These are phyloP conservation scores for Mycena vulgaris DNA, from an alignment of 768 basidiomycete species.

Conservation along the genomic window DNA sequence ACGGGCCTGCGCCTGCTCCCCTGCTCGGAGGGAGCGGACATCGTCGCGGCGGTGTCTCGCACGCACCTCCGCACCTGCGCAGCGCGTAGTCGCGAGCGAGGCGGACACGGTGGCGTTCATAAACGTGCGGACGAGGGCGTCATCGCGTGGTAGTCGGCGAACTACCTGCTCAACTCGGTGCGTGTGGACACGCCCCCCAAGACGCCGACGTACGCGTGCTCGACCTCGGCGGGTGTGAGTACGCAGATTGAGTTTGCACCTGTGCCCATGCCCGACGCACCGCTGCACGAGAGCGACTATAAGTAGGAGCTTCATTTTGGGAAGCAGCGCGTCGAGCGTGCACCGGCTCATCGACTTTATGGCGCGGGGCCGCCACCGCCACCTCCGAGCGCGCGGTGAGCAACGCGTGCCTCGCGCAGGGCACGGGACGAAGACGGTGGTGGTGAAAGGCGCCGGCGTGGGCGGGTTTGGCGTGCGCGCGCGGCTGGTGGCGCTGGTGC, in stretches of 20 bases:
- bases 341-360: slow-evolving; percentile 95
- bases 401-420: slow-evolving; percentile 86
- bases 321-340: slow-evolving; percentile 78
- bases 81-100: slow-evolving; percentile 63
- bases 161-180: slow-evolving; percentile 89
- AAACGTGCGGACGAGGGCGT: slow-evolving; percentile 96
- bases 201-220: too few relatives aligned
- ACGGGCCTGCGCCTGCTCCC: slow-evolving; percentile 95
- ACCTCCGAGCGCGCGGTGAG: slow-evolving; percentile 52
- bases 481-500: slow-evolving; percentile 87
- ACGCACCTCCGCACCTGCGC: slow-evolving; percentile 85
- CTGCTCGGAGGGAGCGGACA: slow-evolving; percentile 71
- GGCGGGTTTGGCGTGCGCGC: slow-evolving; percentile 93
- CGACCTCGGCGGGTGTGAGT: too few relatives aligned
- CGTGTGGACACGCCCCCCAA: slow-evolving; percentile 67
- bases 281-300: slow-evolving; percentile 86
- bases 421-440: slow-evolving; percentile 70
- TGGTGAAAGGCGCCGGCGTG: slow-evolving; percentile 93
- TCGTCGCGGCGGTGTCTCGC: slow-evolving; percentile 73
- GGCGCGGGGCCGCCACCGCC: slow-evolving; percentile 39
- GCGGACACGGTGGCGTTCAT: slow-evolving; percentile 87
- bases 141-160: slow-evolving; percentile 99
- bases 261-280: too few relatives aligned
- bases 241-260: too few relatives aligned
- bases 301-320: slow-evolving; percentile 91